phyloP scores from a whole-genome alignment of 2,329 filamentous ascomycete genomes.

The Scytalidium lignicola region DNA sequence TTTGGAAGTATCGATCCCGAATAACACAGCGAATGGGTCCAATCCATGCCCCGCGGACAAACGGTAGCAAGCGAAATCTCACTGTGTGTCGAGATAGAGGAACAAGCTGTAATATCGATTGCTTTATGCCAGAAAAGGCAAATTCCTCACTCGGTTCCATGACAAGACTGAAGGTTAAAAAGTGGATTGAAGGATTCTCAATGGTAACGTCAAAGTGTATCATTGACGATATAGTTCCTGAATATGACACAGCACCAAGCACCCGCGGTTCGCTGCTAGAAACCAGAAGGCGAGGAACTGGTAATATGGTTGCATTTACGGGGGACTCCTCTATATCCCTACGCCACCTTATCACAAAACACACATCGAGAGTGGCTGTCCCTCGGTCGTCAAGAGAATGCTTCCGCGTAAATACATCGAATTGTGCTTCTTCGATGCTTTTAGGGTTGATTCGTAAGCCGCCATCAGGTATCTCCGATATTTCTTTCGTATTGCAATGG shows the following conservation, averaged over 20 bases:
- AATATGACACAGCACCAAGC: slow-evolving; percentile 47
- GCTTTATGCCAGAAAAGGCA: slow-evolving; percentile 86
- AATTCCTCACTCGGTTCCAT: slow-evolving; percentile 95
- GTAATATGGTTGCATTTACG: slow-evolving; percentile 62
- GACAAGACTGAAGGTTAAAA: slow-evolving; percentile 83
- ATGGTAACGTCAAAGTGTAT: slow-evolving; percentile 61
- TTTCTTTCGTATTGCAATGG: slow-evolving; percentile 46
- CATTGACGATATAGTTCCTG: slow-evolving; percentile 26
- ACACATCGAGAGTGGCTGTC: slow-evolving; percentile 68
- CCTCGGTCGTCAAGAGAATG: slow-evolving; percentile 75
- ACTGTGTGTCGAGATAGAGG: slow-evolving; percentile 72
- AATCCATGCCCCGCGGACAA: slow-evolving; percentile 62
- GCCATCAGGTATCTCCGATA: slow-evolving; percentile 29
- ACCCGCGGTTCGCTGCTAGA: slow-evolving; percentile 84
- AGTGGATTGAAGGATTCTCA: slow-evolving; percentile 92
- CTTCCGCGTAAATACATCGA: slow-evolving; percentile 72
- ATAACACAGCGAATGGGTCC: slow-evolving; percentile 66
- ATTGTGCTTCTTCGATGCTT: slow-evolving; percentile 66
- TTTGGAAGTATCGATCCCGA: slow-evolving; percentile 88
- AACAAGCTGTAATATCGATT: slow-evolving; percentile 72
- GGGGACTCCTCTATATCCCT: slow-evolving; percentile 35
- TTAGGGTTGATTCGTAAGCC: slow-evolving; percentile 55
- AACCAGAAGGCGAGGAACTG: slow-evolving; percentile 74
- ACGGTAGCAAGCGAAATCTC: slow-evolving; percentile 70
- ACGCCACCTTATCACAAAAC: slow-evolving; percentile 72